A percentile compares a stretch with the other conserved stretches of the same genome.
Conservation (phyloP, 2,329 filamentous ascomycete genomes). For the Cordyceps pruinosa region DNA sequence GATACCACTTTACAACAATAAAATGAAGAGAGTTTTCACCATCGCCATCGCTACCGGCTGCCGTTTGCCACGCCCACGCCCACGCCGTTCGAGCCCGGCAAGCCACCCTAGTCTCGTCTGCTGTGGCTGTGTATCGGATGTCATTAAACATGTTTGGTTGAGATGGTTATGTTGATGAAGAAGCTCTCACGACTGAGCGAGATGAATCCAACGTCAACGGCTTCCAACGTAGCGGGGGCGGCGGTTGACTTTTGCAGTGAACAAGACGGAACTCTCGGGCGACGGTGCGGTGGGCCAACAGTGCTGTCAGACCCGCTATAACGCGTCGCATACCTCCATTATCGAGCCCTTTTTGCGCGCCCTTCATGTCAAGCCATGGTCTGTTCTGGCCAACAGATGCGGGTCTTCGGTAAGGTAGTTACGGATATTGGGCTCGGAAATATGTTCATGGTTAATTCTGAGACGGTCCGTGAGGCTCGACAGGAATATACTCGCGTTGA, state of each 20-base stretch:
- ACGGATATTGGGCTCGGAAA: no score
- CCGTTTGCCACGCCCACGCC: not conserved
- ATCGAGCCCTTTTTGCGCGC: slow-evolving; percentile 1
- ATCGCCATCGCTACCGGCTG: not conserved
- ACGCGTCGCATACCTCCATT: not conserved
- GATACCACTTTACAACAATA: slow-evolving; percentile 8
- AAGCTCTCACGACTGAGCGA: not conserved
- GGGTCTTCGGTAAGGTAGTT: no score
- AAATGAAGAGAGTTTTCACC: not conserved
- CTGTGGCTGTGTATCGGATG: not conserved
- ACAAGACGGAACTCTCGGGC: not conserved
- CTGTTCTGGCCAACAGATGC: no score
- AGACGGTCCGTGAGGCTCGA: no score
- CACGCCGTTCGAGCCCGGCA: not conserved
- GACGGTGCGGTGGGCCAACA: not conserved
- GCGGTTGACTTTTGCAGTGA: not conserved
- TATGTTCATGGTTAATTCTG: no score
- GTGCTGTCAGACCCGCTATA: not conserved
- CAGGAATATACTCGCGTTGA: no score
- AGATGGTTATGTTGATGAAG: not conserved
- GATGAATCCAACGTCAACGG: not conserved
- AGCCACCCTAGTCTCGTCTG: not conserved
- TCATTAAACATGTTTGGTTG: not conserved
- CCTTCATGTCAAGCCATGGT: slow-evolving; percentile 13
- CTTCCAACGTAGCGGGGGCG: not conserved